Evolutionary conservation across 495 filamentous ascomycete genomes (phyloP).

Genomic region (Rostrohypoxylon terebratum): DNA sequence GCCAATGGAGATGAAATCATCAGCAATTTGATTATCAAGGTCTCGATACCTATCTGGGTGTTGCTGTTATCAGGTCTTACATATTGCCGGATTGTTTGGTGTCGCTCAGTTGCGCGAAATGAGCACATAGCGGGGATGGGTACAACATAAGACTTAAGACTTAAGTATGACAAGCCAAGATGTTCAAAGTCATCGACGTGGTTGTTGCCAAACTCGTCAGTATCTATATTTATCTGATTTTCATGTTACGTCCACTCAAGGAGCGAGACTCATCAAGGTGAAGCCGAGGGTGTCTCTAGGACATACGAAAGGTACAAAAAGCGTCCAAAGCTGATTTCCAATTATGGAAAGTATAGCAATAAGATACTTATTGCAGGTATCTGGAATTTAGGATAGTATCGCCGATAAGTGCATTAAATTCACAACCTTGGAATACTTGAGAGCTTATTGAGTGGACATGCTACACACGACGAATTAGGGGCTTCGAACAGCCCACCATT

Average conservation of each 20-base stretch:
- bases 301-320: conserved; percentile 30
- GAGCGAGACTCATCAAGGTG: conserved; percentile 25
- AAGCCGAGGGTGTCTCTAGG: conserved; percentile 14
- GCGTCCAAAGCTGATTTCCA: conserved; percentile 45
- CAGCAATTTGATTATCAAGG: neutral
- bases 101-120: conserved; percentile 6
- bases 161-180: conserved; percentile 36
- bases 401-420: conserved; percentile 18
- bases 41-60: neutral
- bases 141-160: too few species aligned
- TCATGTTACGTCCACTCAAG: conserved; percentile 6
- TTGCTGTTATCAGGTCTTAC: neutral
- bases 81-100: neutral
- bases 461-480: conserved; percentile 22
- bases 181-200: conserved; percentile 15
- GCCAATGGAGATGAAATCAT: neutral
- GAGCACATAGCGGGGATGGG: conserved; percentile 9
- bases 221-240: conserved; percentile 31
- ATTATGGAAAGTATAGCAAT: conserved; percentile 45
- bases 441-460: conserved; percentile 29
- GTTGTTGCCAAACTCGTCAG: neutral
- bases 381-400: conserved; percentile 23
- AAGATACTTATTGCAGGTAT: neutral
- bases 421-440: neutral
- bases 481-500: conserved; percentile 8